Conservation (phyloP, 202 grass and related monocot species). For the Miscanthus sacchariflorus region DNA sequence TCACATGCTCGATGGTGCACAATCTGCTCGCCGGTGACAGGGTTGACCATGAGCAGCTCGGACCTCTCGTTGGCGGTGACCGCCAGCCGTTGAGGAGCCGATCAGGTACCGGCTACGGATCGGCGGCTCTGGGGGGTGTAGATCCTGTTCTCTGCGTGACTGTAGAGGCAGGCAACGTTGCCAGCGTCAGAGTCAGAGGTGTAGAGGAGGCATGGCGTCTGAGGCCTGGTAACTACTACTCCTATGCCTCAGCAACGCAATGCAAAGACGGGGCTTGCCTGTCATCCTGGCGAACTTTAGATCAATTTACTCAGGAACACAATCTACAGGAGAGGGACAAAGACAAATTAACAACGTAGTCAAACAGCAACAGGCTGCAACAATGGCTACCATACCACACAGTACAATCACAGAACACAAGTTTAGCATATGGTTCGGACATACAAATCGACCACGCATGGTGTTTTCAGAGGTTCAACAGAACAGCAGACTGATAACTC, state of each 20-base stretch:
- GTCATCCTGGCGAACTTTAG: background rate
- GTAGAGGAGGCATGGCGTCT: background rate
- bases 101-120: background rate
- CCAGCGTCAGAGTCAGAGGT: background rate
- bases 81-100: background rate
- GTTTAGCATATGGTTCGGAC: background rate
- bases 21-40: background rate
- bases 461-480: background rate
- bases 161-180: slow-evolving; percentile 1
- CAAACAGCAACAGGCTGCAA: background rate
- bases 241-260: background rate
- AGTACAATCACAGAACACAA: background rate
- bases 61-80: background rate
- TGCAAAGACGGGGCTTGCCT: too few relatives aligned
- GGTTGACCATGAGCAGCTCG: background rate
- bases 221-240: background rate
- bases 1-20: background rate
- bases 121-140: too few relatives aligned
- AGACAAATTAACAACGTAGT: background rate
- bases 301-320: background rate
- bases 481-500: background rate
- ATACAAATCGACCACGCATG: background rate
- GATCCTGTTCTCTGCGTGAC: too few relatives aligned
- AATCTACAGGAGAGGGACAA: background rate
- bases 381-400: background rate